These are phyloP conservation scores for Solanum hybrid DNA, from an alignment of 305 asterid genomes.

Conservation along the genomic window DNA sequence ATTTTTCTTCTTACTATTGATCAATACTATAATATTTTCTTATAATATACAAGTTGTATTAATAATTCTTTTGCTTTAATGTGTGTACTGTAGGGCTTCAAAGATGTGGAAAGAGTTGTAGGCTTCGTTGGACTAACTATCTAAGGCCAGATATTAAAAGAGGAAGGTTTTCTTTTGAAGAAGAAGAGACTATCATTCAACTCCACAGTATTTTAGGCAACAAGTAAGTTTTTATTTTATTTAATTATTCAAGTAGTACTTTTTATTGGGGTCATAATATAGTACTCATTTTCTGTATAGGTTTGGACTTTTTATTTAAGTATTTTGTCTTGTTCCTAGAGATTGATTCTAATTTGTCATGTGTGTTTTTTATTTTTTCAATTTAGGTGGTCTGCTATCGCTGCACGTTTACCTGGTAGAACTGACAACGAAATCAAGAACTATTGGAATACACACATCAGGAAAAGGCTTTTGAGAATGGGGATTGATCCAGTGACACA, in stretches of 20 bases:
- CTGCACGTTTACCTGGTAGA: constrained; percentile 74
- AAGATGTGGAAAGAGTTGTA: constrained; percentile 90
- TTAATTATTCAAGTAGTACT: not conserved
- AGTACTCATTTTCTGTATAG: not conserved
- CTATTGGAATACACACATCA: constrained; percentile 77
- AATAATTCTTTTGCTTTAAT: not conserved
- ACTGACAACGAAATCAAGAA: constrained; percentile 88
- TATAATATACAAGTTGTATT: not conserved
- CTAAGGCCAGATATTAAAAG: constrained; percentile 82
- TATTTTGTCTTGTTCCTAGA: not conserved
- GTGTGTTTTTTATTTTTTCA: not conserved
- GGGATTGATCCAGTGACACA: constrained; percentile 91
- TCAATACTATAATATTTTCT: not conserved
- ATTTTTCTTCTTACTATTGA: not conserved
- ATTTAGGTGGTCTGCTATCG: constrained; percentile 86
- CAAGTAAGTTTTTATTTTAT: constrained; percentile 36
- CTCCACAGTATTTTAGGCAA: constrained; percentile 79
- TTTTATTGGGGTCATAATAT: not conserved
- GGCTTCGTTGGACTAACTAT: constrained; percentile 89
- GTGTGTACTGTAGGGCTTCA: constrained; percentile 41
- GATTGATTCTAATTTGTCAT: not conserved
- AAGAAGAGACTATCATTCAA: constrained; percentile 81
- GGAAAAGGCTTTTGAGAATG: constrained; percentile 81
- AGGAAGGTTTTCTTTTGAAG: constrained; percentile 75
- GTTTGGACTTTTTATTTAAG: not conserved